phyloP scores from a whole-genome alignment of 805 yeast genomes.

The Metschnikowia lachancei region DNA sequence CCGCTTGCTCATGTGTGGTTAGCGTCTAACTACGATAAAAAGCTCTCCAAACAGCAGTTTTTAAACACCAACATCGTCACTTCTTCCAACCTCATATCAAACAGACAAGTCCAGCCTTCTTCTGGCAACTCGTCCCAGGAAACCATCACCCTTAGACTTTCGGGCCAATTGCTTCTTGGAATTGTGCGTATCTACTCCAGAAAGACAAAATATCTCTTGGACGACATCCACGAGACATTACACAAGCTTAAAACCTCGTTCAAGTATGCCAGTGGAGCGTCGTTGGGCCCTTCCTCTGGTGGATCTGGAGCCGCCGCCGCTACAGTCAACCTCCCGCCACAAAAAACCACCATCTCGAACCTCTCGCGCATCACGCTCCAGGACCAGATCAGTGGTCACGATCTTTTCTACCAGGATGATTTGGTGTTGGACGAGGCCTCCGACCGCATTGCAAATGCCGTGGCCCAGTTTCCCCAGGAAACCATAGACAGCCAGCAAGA shows the following conservation, averaged over 20 bases:
- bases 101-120: slow-evolving; percentile 53
- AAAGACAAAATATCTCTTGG: slow-evolving; percentile 77
- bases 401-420: slow-evolving; percentile 67
- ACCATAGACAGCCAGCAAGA: slow-evolving; percentile 13
- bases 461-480: slow-evolving; percentile 6
- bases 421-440: slow-evolving; percentile 34
- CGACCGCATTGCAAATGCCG: slow-evolving; percentile 7
- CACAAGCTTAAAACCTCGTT: slow-evolving; percentile 69
- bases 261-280: slow-evolving; percentile 38
- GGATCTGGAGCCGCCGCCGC: slow-evolving; percentile 22
- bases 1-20: slow-evolving; percentile 91
- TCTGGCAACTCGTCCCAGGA: slow-evolving; percentile 20
- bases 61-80: slow-evolving; percentile 67
- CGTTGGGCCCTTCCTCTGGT: slow-evolving; percentile 11
- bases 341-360: slow-evolving; percentile 58
- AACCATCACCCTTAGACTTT: slow-evolving; percentile 72
- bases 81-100: slow-evolving; percentile 44
- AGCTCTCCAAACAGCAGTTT: slow-evolving; percentile 67
- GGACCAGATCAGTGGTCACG: slow-evolving; percentile 78
- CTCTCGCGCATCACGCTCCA: slow-evolving; percentile 59
- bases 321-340: slow-evolving; percentile 56
- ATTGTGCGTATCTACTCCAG: slow-evolving; percentile 83
- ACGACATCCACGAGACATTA: slow-evolving; percentile 78
- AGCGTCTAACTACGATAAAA: slow-evolving; percentile 84
- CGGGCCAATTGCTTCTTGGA: slow-evolving; percentile 84